Conservation (phyloP, 2,329 filamentous ascomycete species). For the Diaporthe citrichinensis region DNA sequence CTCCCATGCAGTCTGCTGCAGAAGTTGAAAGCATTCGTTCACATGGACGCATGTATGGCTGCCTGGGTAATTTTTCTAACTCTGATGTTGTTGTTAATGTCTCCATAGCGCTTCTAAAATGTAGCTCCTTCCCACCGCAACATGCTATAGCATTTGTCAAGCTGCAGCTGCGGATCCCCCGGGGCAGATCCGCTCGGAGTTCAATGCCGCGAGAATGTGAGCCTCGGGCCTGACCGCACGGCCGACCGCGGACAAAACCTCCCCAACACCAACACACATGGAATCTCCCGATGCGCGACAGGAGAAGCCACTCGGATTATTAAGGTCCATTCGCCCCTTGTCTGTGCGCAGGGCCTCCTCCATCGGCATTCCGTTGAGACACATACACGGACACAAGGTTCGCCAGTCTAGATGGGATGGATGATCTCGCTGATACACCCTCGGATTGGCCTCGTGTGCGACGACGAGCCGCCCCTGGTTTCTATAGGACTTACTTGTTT, state of each 20-base stretch:
- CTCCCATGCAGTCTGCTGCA: background rate
- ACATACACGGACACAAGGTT: background rate
- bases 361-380: slow-evolving; percentile 10
- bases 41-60: background rate
- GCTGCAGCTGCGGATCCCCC: background rate
- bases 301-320: background rate
- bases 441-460: background rate
- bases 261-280: background rate
- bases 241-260: background rate
- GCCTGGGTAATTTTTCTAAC: background rate
- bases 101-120: background rate
- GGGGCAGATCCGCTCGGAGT: background rate
- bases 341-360: slow-evolving; percentile 7
- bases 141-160: background rate
- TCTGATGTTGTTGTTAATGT: background rate
- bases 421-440: background rate
- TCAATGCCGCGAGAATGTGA: background rate
- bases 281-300: slow-evolving; percentile 14
- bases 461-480: background rate
- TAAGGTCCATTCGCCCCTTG: background rate
- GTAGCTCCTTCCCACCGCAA: background rate
- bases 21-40: background rate
- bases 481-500: background rate
- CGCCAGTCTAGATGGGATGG: background rate
- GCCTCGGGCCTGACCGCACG: background rate